Evolutionary conservation across 352 stramenopile genomes (phyloP), one percentile per base, ranked within the genome.

Genomic region (Phytopythium boreale): DNA sequence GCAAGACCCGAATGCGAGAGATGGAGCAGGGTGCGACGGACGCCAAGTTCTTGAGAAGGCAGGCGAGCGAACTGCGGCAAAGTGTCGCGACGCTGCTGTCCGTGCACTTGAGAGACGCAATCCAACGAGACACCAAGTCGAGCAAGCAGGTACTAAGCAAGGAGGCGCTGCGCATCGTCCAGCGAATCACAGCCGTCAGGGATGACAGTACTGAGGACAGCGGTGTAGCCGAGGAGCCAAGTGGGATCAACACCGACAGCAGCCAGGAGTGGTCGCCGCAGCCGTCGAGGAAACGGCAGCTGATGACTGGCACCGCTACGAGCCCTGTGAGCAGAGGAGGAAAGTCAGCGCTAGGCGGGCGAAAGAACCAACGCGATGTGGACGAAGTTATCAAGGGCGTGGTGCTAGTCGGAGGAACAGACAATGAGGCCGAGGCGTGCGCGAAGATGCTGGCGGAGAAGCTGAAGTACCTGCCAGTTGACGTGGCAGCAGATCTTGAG

Each of bases 61-160:
- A 91, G 60, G 49, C 73, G 6, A 69, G 74, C 15, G 61, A 71
- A 7, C 56, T 89, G 44, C 66, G 77, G 26, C 63, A 73, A 49
- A 65, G 69, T 17, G 65, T 91, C 20, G 71, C 68, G 36, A 82
- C 53, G 15, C 43, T 91, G 9, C 31, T 89, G 14, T 47, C 34
- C 1, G 52, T 62, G 10, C 61, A 87, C 2, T 67, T 89, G 36
- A 73, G 70, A 4, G 82, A 88, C 26, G 66, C 77, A 2, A 70
- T 91, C 37, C 29, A 77, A 41, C 69, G 69, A 26, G 82, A 91
- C 39, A 83, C 73, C 11, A 90, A 90, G 56, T 84, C 79, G 7
- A 56, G 66, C 2, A 89, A 89, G 61, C 82, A 87, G 55, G 74
- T 47, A 37, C 41, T 87, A 14, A 89, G 81, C 62, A 90, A 87